Base-by-base conservation (phyloP, 257 asterid species). In the Penstemon davidsonii region DNA sequence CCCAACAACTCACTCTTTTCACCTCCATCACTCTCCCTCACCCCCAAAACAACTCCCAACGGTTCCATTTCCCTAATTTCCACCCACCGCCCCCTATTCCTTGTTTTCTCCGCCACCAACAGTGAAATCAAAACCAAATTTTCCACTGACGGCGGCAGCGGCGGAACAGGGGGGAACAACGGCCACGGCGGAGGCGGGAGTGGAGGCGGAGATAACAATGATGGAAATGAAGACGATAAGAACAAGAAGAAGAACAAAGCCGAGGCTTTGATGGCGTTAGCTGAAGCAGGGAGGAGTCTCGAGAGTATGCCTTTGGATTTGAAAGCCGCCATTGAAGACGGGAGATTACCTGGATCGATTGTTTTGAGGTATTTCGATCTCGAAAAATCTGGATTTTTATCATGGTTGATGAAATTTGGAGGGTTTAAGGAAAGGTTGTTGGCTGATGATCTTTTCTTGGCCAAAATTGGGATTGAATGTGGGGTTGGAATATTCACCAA, bases 371-470 rank as follows among this genome's bases (percentile, higher is more conserved):
- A 72, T 55, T 80, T 93, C 18, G 91, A 88, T 74, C 86, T 93
- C 38, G 96, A 93, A 42, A 92, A 81, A 55, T 86, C 95, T 3
- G 84, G 87, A 4, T 65, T 87, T 4, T 15, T 90, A 5, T 70
- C 88, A 3, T 90, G 99, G 97, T 73, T 93, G 60, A 81, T 90
- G 83, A 78, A 46, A 7, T 93, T 90, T 59, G 91, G 85, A n/a
- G 97, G 99, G 39, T 93, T 90, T 73, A 93, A 86, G 87, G 99
- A 93, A 77, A 75, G 99, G 78, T 81, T 93, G 71, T 70, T 93
- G 85, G 99, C 99, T 38, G 99, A 93, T 74, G 99, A 93, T 85
- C 90, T 93, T 49, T 93, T 93, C 79, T 75, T 93, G 75, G 89
- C 96, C 15, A 93, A 93, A 79, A 78, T 93, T 59, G 87, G 78